Base-by-base conservation (phyloP, 2,329 filamentous ascomycete genomes). In the Zymoseptoria crescenta region DNA sequence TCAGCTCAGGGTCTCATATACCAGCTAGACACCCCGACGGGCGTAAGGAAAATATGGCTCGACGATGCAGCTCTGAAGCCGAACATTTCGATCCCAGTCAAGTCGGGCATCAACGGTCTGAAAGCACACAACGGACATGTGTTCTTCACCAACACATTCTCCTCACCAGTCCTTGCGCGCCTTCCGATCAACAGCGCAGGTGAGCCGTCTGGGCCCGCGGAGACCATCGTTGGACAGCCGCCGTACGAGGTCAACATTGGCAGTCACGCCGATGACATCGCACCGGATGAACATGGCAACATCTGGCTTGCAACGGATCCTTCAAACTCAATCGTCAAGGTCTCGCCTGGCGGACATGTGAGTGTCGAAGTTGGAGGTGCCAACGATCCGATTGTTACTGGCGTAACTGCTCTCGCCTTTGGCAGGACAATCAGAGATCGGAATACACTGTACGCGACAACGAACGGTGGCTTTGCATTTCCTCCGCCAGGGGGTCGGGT, bases 41-140 rank as follows among this genome's bases (percentile, higher is more conserved):
- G 54, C 4, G 29, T 30, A 1, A 59, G 55, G 29, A 48, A 45
- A 13, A 54, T 64, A 29, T 57, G 54, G 21, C 20, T 63, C 19
- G 60, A 63, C 49, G 59, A 64, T 27, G 60, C 59, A 48, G 56
- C 61, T 8, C 45, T 64, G 24, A 63, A 62, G 59, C 61, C 64
- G 19, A 64, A 65, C 49, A 35, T 19, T n/a, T 57, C 57, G 10
- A 35, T 54, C 10, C n/a, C 51, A 2, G 16, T 58, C 21, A 20
- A 52, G 20, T 54, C 62, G 19, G 61, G 63, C 10, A 55, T 66
- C 8, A 65, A 66, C 55, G 64, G 63, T 19, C 54, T 66, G 10
- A 61, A 57, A 8, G 56, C 58, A 7, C 55, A 50, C 7, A 35
- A 62, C 13, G 55, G 48, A 6, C 49, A 61, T 24, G 51, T 62